phyloP scores from a whole-genome alignment of 495 filamentous ascomycete species.

The Penicillium pancosmium region DNA sequence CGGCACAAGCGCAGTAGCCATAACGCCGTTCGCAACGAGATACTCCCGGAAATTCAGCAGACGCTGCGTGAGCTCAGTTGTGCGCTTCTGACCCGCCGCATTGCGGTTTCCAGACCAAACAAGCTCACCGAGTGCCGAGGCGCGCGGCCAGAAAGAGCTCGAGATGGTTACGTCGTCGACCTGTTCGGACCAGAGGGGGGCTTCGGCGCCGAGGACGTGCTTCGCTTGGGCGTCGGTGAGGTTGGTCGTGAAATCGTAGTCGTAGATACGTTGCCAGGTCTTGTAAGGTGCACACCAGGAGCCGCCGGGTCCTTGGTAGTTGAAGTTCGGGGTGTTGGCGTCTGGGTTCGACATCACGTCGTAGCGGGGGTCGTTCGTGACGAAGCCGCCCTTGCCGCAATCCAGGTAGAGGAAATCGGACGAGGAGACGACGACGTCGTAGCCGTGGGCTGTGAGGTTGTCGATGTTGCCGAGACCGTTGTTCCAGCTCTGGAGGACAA shows the following conservation, averaged over 20 bases:
- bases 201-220: conserved; percentile 52
- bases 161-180: conserved; percentile 55
- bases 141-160: conserved; percentile 55
- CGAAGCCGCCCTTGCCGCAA: conserved; percentile 57
- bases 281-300: conserved; percentile 63
- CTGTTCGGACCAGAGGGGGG: conserved; percentile 59
- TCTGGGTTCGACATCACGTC: conserved; percentile 52
- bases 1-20: conserved; percentile 50
- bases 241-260: conserved; percentile 58
- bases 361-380: conserved; percentile 58
- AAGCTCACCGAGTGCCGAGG: conserved; percentile 56
- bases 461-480: conserved; percentile 54
- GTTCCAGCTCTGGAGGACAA: conserved; percentile 60
- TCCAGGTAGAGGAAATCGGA: conserved; percentile 60
- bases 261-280: conserved; percentile 64
- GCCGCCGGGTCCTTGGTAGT: conserved; percentile 56
- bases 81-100: conserved; percentile 48
- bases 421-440: conserved; percentile 57
- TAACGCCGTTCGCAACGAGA: conserved; percentile 55
- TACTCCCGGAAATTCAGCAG: conserved; percentile 62
- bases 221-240: conserved; percentile 46
- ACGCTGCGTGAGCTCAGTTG: conserved; percentile 54
- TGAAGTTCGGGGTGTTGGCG: conserved; percentile 47
- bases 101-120: conserved; percentile 59
- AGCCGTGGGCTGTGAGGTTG: conserved; percentile 53